Evolutionary conservation across 2,329 filamentous ascomycete genomes (phyloP).

Genomic region (Paecilomyces fulvus): DNA sequence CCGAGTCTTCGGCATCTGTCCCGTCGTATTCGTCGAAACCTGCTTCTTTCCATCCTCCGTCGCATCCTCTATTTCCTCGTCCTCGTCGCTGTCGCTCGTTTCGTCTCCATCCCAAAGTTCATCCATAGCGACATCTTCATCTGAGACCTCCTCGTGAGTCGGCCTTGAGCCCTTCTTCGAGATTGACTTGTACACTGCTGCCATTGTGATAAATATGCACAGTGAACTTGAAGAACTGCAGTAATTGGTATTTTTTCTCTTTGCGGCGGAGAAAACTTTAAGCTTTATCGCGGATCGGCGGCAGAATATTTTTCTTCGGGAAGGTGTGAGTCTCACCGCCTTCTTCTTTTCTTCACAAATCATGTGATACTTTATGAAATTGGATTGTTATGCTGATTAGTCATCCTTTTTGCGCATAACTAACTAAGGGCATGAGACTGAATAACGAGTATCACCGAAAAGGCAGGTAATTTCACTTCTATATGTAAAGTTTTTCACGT

Average conservation of each 20-base stretch:
- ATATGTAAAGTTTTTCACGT: too few species aligned
- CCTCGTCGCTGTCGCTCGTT: constrained; percentile 24
- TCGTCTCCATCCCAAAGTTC: constrained; percentile 29
- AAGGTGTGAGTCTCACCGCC: not conserved
- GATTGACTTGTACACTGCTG: constrained; percentile 66
- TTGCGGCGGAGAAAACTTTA: not conserved
- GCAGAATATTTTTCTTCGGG: not conserved
- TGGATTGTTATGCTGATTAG: too few species aligned
- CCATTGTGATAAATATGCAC: constrained; percentile 44
- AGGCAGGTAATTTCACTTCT: too few species aligned
- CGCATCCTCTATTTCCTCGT: constrained; percentile 13
- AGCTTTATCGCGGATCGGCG: not conserved
- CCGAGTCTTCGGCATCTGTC: constrained; percentile 42
- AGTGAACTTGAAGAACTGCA: not conserved
- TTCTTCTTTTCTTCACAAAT: not conserved
- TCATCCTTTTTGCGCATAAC: too few species aligned
- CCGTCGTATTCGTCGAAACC: constrained; percentile 16
- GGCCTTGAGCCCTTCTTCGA: constrained; percentile 48
- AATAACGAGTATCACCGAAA: too few species aligned
- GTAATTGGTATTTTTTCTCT: not conserved
- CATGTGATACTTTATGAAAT: not conserved
- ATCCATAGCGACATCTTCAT: constrained; percentile 30
- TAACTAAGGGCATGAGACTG: too few species aligned
- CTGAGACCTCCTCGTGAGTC: constrained; percentile 43
- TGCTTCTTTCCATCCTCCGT: constrained; percentile 22